Evolutionary conservation across 345 rosid genomes (phyloP).

Genomic region (Aethionema arabicum): DNA sequence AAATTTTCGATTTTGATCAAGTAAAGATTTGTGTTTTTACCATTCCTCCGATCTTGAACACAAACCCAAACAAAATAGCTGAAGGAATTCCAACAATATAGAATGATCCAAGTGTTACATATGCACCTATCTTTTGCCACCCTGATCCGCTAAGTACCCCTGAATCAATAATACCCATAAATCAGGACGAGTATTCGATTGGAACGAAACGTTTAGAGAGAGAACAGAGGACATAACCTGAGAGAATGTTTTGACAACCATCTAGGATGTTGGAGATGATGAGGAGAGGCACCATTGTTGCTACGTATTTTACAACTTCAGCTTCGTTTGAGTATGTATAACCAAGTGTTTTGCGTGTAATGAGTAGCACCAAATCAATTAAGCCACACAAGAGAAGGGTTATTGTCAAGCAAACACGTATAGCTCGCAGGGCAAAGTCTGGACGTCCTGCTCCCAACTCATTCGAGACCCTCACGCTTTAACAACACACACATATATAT

Average conservation of each 20-base stretch:
- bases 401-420: slow-evolving; percentile 4
- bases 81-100: slow-evolving; percentile 39
- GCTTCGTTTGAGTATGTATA: neutral
- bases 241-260: neutral
- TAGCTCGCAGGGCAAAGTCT: slow-evolving; percentile 6
- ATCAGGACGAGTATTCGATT: neutral
- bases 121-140: slow-evolving; percentile 43
- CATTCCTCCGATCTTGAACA: slow-evolving; percentile 32
- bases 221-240: neutral
- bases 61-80: slow-evolving; percentile 33
- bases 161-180: neutral
- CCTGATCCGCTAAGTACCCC: slow-evolving; percentile 35
- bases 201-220: neutral
- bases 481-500: neutral
- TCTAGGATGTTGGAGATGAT: neutral
- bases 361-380: neutral
- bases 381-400: slow-evolving; percentile 8
- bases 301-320: neutral
- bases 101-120: slow-evolving; percentile 36
- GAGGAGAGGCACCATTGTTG: slow-evolving; percentile 4
- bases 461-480: slow-evolving; percentile 20
- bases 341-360: neutral
- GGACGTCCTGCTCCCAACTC: slow-evolving; percentile 18
- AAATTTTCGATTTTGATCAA: neutral
- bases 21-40: slow-evolving; percentile 5